Conservation (phyloP, 805 yeast genomes). For the Starmerella roubikii region DNA sequence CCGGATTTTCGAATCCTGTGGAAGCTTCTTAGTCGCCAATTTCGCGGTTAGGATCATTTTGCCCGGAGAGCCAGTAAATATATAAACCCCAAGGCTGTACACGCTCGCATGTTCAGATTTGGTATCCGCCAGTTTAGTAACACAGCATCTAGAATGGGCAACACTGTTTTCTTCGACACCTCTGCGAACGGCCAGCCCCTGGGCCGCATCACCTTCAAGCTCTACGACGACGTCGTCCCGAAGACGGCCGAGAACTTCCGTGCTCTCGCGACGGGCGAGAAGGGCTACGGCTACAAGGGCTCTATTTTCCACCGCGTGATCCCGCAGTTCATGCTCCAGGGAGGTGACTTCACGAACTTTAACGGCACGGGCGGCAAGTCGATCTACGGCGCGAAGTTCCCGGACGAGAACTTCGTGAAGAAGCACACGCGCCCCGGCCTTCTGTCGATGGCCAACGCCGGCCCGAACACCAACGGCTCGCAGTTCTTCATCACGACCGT, state of each 20-base stretch:
- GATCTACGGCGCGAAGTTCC: constrained; percentile 59
- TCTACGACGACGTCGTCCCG: constrained; percentile 84
- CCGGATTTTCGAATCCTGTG: neutral
- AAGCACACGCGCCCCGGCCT: constrained; percentile 71
- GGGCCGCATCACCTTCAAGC: constrained; percentile 76
- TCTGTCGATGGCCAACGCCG: constrained; percentile 95
- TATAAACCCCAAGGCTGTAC: constrained; percentile 9
- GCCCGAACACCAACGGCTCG: constrained; percentile 96
- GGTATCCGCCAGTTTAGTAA: constrained; percentile 17
- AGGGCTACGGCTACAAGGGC: constrained; percentile 79
- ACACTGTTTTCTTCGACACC: constrained; percentile 64
- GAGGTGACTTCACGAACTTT: constrained; percentile 75
- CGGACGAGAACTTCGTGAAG: constrained; percentile 62
- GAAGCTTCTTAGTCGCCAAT: neutral
- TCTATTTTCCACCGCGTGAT: constrained; percentile 94
- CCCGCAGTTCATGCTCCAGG: constrained; percentile 95
- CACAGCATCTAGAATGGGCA: constrained; percentile 23
- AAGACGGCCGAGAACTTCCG: constrained; percentile 95
- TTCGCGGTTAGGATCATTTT: too few relatives aligned
- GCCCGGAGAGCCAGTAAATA: too few relatives aligned
- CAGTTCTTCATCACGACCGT: constrained; percentile 94
- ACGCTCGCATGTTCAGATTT: constrained; percentile 8
- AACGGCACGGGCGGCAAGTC: constrained; percentile 90
- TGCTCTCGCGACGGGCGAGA: constrained; percentile 86
- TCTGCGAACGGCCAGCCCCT: constrained; percentile 65